Evolutionary conservation across 192 early-diverging fungal genomes (phyloP), one percentile per base, ranked within the genome.

Genomic region (Thoreauomyces humboldtii): DNA sequence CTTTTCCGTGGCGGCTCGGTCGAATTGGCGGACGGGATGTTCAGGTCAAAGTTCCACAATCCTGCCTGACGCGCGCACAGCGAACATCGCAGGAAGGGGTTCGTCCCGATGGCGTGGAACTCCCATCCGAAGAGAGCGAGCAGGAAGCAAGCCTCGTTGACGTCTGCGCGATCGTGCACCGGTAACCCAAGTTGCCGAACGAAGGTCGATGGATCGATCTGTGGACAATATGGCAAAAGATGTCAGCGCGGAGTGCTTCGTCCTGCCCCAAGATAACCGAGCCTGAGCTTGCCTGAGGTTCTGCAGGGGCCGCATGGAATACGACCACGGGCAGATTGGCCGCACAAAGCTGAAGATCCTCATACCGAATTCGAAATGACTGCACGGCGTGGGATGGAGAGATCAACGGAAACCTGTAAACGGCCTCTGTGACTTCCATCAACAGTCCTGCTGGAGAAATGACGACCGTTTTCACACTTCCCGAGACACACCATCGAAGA

Each of bases 111-210:
- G 28, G n/a, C 22, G 5, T 31, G 9, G 1, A 61, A 45, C 27
- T 61, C 59, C 59, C 59, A 61, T 0, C 59, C 59, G 28, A 61
- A 61, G 43, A 61, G 31, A 9, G 59, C 41, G 28, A 61, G 45
- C 31, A 46, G 12, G 24, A 61, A 5, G 41, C 42, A 19, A 7
- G 43, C 31, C 5, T 17, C 33, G 12, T 1, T 7, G 12, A 43
- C 28, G 11, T 4, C 43, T 27, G 50, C 9, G 17, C 32, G 27
- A 29, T 5, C 3, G 32, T 52, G 50, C 27, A 27, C 4, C 2
- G 21, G 2, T 27, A 52, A 27, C 25, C 27, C 27, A 6, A 52
- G 50, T 15, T 31, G 15, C 7, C 15, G 25, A 31, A 27, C 29
- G 6, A 52, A 6, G 27, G 7, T 7, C 21, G 50, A 27, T 52